These are phyloP conservation scores for Ophiostoma pallidulum DNA, from an alignment of 2,329 filamentous ascomycete genomes.

Conservation along the genomic window DNA sequence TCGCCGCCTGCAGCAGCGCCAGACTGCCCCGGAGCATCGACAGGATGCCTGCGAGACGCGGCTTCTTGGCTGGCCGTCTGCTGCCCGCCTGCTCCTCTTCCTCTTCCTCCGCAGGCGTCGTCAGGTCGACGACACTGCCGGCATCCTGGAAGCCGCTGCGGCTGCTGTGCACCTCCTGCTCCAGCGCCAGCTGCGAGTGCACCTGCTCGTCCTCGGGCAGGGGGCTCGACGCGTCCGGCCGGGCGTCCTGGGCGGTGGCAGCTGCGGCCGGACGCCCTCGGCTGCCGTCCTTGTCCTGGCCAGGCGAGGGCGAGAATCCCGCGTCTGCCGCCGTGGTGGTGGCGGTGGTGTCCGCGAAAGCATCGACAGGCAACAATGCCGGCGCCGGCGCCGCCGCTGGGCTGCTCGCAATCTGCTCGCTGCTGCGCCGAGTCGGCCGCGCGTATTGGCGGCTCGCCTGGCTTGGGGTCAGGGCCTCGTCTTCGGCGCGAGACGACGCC, in stretches of 20 bases:
- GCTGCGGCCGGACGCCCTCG: not conserved
- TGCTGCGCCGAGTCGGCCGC: not conserved
- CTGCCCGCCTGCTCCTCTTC: slow-evolving; percentile 2
- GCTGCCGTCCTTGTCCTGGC: not conserved
- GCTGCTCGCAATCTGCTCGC: too few relatives aligned
- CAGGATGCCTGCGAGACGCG: slow-evolving; percentile 40
- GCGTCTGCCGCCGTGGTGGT: not conserved
- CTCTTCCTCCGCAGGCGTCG: not conserved
- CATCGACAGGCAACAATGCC: too few relatives aligned
- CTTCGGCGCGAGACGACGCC: slow-evolving; percentile 10
- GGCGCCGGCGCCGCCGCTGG: too few relatives aligned
- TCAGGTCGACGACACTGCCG: not conserved
- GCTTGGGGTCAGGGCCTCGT: too few relatives aligned
- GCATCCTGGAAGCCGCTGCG: slow-evolving; percentile 8
- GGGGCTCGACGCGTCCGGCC: not conserved
- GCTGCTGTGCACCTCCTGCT: slow-evolving; percentile 16
- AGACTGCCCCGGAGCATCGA: slow-evolving; percentile 46
- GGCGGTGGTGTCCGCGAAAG: too few relatives aligned
- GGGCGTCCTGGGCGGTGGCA: not conserved
- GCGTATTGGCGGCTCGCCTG: not conserved
- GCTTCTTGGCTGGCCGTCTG: slow-evolving; percentile 19
- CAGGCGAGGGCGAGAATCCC: not conserved
- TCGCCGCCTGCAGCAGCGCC: slow-evolving; percentile 46
- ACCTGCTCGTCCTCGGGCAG: slow-evolving; percentile 20
- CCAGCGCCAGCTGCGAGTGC: slow-evolving; percentile 22